Conservation (phyloP, 352 stramenopile species). For the Pythium volutum region DNA sequence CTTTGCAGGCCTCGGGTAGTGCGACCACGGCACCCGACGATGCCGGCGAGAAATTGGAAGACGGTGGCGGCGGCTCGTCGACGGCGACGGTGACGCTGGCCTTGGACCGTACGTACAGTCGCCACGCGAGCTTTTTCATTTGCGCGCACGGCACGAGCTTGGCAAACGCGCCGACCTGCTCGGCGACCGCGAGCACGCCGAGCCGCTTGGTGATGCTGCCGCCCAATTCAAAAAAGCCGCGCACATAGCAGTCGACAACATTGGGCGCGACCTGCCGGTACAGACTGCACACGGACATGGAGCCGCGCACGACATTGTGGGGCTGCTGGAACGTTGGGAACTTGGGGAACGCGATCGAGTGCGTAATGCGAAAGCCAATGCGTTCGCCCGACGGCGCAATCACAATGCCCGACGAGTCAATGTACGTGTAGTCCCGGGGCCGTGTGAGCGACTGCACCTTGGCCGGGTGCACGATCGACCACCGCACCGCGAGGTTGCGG, state of each 20-base stretch:
- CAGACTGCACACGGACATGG: constrained; percentile 36
- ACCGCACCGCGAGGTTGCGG: constrained; percentile 12
- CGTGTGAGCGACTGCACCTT: constrained; percentile 20
- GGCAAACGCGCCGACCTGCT: constrained; percentile 1
- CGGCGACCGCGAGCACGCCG: constrained; percentile 5
- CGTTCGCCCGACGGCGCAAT: constrained; percentile 33
- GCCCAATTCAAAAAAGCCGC: constrained; percentile 3
- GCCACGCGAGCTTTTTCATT: constrained; percentile 59
- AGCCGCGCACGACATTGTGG: constrained; percentile 32
- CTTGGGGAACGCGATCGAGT: constrained; percentile 39
- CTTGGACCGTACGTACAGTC: background rate
- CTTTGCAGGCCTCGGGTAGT: background rate
- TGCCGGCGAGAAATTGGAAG: background rate
- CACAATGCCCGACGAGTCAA: constrained; percentile 40
- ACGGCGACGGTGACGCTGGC: background rate
- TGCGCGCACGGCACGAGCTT: constrained; percentile 31
- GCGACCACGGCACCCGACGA: background rate
- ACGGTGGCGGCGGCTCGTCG: no score
- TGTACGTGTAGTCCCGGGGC: constrained; percentile 34
- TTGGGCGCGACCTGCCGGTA: constrained; percentile 39
- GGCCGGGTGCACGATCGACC: constrained; percentile 2
- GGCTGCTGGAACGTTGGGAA: constrained; percentile 21
- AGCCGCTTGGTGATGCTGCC: constrained; percentile 4
- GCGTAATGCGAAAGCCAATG: constrained; percentile 46
- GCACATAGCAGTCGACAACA: constrained; percentile 40